Evolutionary conservation across 2,329 filamentous ascomycete species (phyloP).

Genomic region (Mycosphaerella sp.): DNA sequence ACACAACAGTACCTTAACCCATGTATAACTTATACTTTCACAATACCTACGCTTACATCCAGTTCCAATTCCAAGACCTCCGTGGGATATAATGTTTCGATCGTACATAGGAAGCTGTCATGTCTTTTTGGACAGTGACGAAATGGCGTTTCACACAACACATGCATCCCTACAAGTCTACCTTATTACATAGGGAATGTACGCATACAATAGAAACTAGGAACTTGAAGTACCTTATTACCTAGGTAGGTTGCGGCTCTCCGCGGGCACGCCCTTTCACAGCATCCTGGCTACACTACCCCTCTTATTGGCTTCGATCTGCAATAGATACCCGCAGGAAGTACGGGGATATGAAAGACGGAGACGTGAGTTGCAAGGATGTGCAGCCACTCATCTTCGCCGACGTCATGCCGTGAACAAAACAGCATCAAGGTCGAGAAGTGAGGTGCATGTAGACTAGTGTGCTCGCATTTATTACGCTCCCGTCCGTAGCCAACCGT

Average conservation of each 20-base stretch:
- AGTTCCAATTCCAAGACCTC: neutral
- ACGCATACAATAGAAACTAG: too few species aligned
- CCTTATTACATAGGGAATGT: too few species aligned
- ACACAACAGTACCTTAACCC: neutral
- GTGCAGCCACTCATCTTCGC: conserved; percentile 3
- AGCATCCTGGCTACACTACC: neutral
- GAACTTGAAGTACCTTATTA: too few species aligned
- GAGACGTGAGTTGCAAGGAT: conserved; percentile 1
- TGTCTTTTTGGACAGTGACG: conserved; percentile 8
- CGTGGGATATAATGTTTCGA: neutral
- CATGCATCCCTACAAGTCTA: neutral
- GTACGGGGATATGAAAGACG: neutral
- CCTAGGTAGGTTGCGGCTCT: conserved; percentile 9
- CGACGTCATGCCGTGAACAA: neutral
- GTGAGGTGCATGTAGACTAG: too few species aligned
- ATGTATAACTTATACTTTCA: conserved; percentile 1
- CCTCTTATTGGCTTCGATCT: neutral
- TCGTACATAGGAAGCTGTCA: neutral
- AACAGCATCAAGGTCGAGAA: too few species aligned
- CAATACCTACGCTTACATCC: neutral
- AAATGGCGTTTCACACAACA: conserved; percentile 1
- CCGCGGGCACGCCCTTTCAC: conserved; percentile 6
- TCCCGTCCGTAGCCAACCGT: too few species aligned
- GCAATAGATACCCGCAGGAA: neutral
- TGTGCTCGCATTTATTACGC: too few species aligned